These are phyloP conservation scores for Thalassia testudinum DNA, from an alignment of 116 monocot species.

Conservation along the genomic window DNA sequence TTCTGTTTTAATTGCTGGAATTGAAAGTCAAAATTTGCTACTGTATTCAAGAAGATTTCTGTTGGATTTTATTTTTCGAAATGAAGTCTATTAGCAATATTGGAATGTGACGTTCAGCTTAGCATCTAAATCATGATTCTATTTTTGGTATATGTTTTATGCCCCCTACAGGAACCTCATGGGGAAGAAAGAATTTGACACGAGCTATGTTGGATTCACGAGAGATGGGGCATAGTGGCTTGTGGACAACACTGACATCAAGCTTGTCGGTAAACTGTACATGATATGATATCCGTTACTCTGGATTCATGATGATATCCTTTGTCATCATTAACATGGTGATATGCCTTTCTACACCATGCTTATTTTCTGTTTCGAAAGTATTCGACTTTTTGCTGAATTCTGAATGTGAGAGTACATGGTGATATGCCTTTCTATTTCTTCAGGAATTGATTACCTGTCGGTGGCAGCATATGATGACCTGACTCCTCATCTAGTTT, in stretches of 20 bases:
- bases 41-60: too few species aligned
- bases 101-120: too few species aligned
- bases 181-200: slow-evolving; percentile 81
- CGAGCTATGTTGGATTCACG: slow-evolving; percentile 72
- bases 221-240: slow-evolving; percentile 95
- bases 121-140: too few species aligned
- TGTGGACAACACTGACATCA: slow-evolving; percentile 89
- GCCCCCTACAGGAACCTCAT: slow-evolving; percentile 83
- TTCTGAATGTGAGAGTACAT: too few species aligned
- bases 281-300: not conserved
- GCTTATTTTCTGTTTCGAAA: too few species aligned
- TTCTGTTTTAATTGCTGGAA: too few species aligned
- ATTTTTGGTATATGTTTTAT: not conserved
- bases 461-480: slow-evolving; percentile 78
- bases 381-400: too few species aligned
- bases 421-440: not conserved
- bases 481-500: slow-evolving; percentile 70
- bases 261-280: slow-evolving; percentile 66
- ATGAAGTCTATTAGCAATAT: too few species aligned
- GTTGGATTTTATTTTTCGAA: too few species aligned
- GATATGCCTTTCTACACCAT: not conserved
- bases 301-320: not conserved
- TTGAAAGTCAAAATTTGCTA: too few species aligned
- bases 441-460: slow-evolving; percentile 56
- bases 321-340: not conserved